Percentiles rank a stretch among this genome's conserved stretches.
phyloP scores from a whole-genome alignment of 192 early-diverging fungal genomes.

The Podila horticola region DNA sequence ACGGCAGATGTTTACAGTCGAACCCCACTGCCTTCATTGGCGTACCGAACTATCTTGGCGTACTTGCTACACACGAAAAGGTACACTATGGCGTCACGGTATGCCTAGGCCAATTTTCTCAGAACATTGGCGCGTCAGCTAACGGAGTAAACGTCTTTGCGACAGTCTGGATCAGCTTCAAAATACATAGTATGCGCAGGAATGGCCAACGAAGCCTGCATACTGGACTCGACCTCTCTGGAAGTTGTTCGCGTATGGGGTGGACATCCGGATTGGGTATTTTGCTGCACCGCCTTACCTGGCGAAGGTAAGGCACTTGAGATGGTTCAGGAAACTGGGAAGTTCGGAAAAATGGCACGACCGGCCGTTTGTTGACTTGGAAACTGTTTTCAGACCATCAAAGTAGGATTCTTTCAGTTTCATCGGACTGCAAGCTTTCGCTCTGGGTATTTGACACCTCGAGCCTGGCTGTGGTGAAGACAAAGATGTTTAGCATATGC shows the following conservation, averaged over 20 bases:
- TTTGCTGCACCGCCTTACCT: constrained; percentile 57
- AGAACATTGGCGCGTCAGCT: background rate
- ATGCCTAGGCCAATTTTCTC: background rate
- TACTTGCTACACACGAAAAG: constrained; percentile 47
- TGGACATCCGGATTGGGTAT: constrained; percentile 65
- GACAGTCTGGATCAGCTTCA: constrained; percentile 31
- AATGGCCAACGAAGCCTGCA: constrained; percentile 60
- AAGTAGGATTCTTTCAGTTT: constrained; percentile 55
- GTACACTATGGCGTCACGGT: background rate
- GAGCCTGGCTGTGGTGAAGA: constrained; percentile 55
- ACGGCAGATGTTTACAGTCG: constrained; percentile 62
- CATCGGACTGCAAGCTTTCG: constrained; percentile 57
- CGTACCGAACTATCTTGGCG: constrained; percentile 56
- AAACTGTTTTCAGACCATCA: constrained; percentile 25
- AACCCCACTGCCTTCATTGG: constrained; percentile 58
- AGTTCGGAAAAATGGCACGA: background rate
- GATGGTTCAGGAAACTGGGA: background rate
- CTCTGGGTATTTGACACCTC: constrained; percentile 64
- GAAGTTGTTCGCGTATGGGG: constrained; percentile 69
- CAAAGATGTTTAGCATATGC: constrained; percentile 38
- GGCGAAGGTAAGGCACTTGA: constrained; percentile 51
- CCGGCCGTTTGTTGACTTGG: background rate
- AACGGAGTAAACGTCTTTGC: background rate
- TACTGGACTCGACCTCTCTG: constrained; percentile 60
- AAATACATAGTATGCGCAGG: constrained; percentile 66